Evolutionary conservation across 768 basidiomycete species (phyloP), one percentile per base, ranked within the genome.

Genomic region (Imleria badia): DNA sequence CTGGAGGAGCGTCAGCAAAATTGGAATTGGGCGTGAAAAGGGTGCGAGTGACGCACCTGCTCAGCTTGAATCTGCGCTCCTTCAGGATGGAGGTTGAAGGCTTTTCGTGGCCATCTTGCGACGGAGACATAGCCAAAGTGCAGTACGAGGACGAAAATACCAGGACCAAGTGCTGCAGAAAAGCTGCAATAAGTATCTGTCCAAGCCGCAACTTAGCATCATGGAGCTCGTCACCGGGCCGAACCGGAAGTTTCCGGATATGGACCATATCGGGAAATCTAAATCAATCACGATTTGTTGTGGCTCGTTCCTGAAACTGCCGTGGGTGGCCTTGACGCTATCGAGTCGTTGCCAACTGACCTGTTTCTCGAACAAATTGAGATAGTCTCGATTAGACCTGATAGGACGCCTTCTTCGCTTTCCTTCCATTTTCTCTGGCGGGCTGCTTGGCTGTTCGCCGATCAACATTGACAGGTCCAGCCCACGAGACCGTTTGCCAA

Each of bases 1-100:
- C 91, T 92, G 59, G 33, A 54, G n/a, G 35, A 56, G 43, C 61
- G 31, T 60, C 23, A 61, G 52, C 40, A 44, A 42, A 39, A 41
- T 36, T 20, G 15, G 31, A 44, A 41, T 36, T 20, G 15, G 31
- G 42, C 20, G 45, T 38, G 36, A 41, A 39, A 30, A 60, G 45
- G 48, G 43, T 0, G 6, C 11, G 11, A 1, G 0, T 3, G 22
- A 53, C 81, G 36, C 55, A 89, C 91, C 90, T 87, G 82, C 87
- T 91, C 54, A 93, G 74, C 76, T 93, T 93, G 77, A 93, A 92
- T 48, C 91, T 81, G 51, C 91, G 78, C 64, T 93, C 90, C 71
- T 90, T 92, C 54, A 88, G 76, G 3, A 84, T 80, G 26, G 78
- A 72, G 0, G 81, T 64, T 0, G 79, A 67, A 13, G 73, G 65